Percentiles rank a stretch among this genome's conserved stretches.
These are phyloP conservation scores for Prototheca stagnorum DNA, from an alignment of 163 green algal species.

Conservation along the genomic window DNA sequence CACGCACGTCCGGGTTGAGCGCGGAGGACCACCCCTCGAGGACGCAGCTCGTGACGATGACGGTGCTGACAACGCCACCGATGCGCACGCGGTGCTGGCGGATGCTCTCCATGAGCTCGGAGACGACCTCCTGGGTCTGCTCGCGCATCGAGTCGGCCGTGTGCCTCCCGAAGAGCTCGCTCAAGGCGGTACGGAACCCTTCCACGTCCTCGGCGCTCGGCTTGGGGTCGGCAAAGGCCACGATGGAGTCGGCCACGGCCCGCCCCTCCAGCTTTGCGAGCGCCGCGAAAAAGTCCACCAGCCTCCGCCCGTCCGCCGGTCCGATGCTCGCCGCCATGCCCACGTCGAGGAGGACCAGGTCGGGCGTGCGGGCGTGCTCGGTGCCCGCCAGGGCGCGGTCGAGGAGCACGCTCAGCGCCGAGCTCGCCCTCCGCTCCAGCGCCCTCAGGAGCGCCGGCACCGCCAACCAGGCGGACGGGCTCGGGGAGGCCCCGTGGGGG, in stretches of 20 bases:
- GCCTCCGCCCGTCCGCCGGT: constrained; percentile 38
- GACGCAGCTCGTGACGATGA: constrained; percentile 87
- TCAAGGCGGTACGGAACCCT: constrained; percentile 48
- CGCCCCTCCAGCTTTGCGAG: constrained; percentile 49
- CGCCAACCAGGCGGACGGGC: too few species aligned
- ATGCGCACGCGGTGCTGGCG: constrained; percentile 57
- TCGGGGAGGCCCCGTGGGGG: too few species aligned
- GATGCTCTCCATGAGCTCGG: constrained; percentile 66
- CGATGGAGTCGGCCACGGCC: constrained; percentile 31
- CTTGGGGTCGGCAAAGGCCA: constrained; percentile 22
- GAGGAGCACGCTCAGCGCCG: too few species aligned
- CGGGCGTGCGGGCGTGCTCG: too few species aligned
- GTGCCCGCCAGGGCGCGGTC: too few species aligned
- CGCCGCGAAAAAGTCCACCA: constrained; percentile 54
- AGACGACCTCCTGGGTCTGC: constrained; percentile 59
- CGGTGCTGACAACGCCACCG: constrained; percentile 57
- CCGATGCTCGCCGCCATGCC: constrained; percentile 68
- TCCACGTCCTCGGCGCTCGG: constrained; percentile 18
- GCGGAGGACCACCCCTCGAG: constrained; percentile 84
- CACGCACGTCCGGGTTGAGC: constrained; percentile 67
- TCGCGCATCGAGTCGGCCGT: constrained; percentile 49
- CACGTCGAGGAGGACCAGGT: constrained; percentile 44
- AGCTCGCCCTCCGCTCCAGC: too few species aligned
- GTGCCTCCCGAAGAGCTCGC: constrained; percentile 47
- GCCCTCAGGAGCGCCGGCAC: too few species aligned